A percentile compares a stretch with the other conserved stretches of the same genome.
Evolutionary conservation across 208 protist genomes (phyloP).

Genomic region (Acanthamoeba royreba): DNA sequence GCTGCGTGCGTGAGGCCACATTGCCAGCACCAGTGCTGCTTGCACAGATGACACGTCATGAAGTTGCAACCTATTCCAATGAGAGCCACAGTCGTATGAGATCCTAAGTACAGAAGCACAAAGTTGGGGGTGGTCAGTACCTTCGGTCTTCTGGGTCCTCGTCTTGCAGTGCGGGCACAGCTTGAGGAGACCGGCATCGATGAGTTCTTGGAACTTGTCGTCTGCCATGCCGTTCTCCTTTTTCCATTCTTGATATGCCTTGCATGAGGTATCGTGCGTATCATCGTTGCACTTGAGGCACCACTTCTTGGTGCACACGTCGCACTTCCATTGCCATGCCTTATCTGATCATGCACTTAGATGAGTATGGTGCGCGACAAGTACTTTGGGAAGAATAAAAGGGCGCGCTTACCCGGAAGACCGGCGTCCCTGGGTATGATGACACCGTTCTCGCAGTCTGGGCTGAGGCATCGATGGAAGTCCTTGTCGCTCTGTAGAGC

Average conservation of each 20-base stretch:
- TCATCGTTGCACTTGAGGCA: constrained; percentile 46
- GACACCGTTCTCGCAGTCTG: constrained; percentile 35
- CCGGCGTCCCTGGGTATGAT: neutral
- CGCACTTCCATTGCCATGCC: constrained; percentile 23
- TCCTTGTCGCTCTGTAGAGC: constrained; percentile 37
- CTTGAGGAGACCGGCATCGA: constrained; percentile 1
- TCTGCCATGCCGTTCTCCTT: constrained; percentile 44
- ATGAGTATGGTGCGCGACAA: neutral
- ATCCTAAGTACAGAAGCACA: too few species aligned
- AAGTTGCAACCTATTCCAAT: too few species aligned
- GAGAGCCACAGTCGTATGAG: too few species aligned
- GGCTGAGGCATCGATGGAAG: neutral
- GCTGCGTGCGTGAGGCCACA: too few species aligned
- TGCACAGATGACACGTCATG: too few species aligned
- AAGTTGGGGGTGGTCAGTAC: neutral
- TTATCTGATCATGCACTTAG: neutral
- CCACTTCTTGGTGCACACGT: constrained; percentile 20
- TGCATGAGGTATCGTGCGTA: neutral
- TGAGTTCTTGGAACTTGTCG: constrained; percentile 33
- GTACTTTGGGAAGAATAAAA: neutral
- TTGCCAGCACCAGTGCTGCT: too few species aligned
- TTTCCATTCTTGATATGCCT: constrained; percentile 26
- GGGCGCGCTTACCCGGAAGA: neutral
- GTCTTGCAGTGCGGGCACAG: constrained; percentile 27
- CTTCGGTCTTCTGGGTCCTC: constrained; percentile 23